Conservation (phyloP, 371 early-diverging fungal genomes). For the Dinochytrium kinnereticum region DNA sequence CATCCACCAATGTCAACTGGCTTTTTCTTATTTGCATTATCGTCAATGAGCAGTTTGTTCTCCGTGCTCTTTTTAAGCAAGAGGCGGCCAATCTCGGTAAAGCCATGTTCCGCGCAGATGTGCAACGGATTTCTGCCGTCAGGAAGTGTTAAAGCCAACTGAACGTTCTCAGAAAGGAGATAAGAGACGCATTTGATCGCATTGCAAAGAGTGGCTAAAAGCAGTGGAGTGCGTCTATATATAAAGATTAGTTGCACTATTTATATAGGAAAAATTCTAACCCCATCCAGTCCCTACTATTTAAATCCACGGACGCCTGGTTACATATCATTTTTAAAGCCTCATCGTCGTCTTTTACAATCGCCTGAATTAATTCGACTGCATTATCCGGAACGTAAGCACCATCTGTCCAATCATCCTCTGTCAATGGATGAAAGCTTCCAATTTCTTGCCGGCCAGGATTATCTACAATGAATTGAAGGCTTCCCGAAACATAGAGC, state of each 20-base stretch:
- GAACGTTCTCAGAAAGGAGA: slow-evolving; percentile 25
- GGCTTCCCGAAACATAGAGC: slow-evolving; percentile 30
- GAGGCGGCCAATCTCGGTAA: background rate
- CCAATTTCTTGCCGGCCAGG: slow-evolving; percentile 45
- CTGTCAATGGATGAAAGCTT: slow-evolving; percentile 39
- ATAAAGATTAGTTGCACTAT: background rate
- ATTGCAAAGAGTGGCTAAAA: slow-evolving; percentile 20
- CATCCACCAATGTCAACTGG: background rate
- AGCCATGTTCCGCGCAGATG: slow-evolving; percentile 34
- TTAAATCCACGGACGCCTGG: background rate
- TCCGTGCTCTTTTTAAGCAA: background rate
- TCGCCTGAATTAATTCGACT: slow-evolving; percentile 26
- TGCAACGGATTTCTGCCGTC: slow-evolving; percentile 41
- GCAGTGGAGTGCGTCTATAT: slow-evolving; percentile 18
- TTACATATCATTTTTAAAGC: background rate
- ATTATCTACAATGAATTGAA: slow-evolving; percentile 41
- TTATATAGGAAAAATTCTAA: background rate
- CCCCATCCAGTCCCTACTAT: slow-evolving; percentile 11
- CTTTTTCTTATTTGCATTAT: background rate
- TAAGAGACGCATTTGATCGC: background rate
- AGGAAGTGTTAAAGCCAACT: slow-evolving; percentile 30
- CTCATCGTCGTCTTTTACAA: slow-evolving; percentile 28
- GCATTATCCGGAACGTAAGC: slow-evolving; percentile 33
- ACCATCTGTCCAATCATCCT: slow-evolving; percentile 42
- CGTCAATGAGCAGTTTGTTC: background rate